Percentiles rank a stretch among this genome's conserved stretches.
These are phyloP conservation scores for Phlyctochytrium planicorne DNA, from an alignment of 192 early-diverging fungal genomes.

Conservation along the genomic window DNA sequence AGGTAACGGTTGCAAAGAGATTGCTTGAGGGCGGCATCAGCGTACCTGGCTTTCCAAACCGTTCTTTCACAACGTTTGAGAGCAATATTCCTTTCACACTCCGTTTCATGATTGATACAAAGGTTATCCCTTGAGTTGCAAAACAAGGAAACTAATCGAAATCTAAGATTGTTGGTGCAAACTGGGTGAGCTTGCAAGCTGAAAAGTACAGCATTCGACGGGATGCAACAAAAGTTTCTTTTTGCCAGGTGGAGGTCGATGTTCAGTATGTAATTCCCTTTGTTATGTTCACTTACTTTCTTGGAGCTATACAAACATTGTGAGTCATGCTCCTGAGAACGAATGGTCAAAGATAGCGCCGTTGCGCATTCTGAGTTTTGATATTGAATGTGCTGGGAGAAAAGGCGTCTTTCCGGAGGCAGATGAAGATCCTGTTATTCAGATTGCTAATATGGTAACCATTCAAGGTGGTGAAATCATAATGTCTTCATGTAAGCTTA, in stretches of 20 bases:
- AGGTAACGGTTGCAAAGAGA: conserved; percentile 35
- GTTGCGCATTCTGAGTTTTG: conserved; percentile 90
- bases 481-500: not conserved
- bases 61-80: conserved; percentile 70
- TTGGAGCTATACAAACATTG: conserved; percentile 67
- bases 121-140: too few relatives aligned
- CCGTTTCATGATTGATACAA: conserved; percentile 94
- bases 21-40: conserved; percentile 55
- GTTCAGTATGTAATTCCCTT: conserved; percentile 49
- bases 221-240: conserved; percentile 40
- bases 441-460: conserved; percentile 94
- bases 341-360: conserved; percentile 95
- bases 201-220: conserved; percentile 64
- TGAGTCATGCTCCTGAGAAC: conserved; percentile 82
- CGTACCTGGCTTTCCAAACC: conserved; percentile 51
- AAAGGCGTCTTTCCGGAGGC: conserved; percentile 96
- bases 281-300: conserved; percentile 16
- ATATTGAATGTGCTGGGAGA: conserved; percentile 98
- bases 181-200: conserved; percentile 87
- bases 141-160: not conserved
- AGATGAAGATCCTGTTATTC: conserved; percentile 89
- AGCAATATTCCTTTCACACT: conserved; percentile 85
- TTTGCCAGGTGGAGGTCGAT: conserved; percentile 83
- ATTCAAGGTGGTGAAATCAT: conserved; percentile 62
- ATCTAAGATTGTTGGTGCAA: conserved; percentile 74